Evolutionary conservation across 2,329 filamentous ascomycete genomes (phyloP).

Genomic region (Diaporthe caulivora): DNA sequence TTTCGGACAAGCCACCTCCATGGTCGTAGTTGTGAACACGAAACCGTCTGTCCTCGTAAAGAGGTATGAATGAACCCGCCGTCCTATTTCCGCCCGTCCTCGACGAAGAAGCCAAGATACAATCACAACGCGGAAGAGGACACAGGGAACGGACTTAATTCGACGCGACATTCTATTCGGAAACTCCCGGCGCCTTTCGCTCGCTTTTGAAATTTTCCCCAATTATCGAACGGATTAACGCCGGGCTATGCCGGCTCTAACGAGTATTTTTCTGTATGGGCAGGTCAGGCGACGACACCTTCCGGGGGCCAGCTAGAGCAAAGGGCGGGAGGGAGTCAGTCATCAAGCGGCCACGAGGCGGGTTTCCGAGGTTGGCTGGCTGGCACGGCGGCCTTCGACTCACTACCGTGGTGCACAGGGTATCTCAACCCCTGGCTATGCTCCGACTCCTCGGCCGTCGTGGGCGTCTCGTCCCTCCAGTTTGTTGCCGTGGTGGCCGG

Average conservation of each 20-base stretch:
- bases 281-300: conserved; percentile 14
- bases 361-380: not conserved
- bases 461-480: conserved; percentile 43
- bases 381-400: conserved; percentile 7
- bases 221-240: not conserved
- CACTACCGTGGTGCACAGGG: not conserved
- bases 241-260: not conserved
- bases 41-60: too few species aligned
- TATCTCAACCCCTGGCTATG: conserved; percentile 41
- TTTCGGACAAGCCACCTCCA: too few species aligned
- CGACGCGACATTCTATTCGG: not conserved
- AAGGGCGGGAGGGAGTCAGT: not conserved
- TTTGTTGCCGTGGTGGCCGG: not conserved
- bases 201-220: not conserved
- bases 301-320: not conserved
- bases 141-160: not conserved
- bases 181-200: conserved; percentile 24
- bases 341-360: not conserved
- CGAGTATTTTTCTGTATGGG: conserved; percentile 12
- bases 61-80: not conserved
- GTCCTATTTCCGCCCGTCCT: not conserved
- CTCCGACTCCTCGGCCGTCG: conserved; percentile 43
- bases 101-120: not conserved
- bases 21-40: too few species aligned
- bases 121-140: not conserved